Conservation (phyloP, 768 basidiomycete species). For the Agrocybe chaxingu region DNA sequence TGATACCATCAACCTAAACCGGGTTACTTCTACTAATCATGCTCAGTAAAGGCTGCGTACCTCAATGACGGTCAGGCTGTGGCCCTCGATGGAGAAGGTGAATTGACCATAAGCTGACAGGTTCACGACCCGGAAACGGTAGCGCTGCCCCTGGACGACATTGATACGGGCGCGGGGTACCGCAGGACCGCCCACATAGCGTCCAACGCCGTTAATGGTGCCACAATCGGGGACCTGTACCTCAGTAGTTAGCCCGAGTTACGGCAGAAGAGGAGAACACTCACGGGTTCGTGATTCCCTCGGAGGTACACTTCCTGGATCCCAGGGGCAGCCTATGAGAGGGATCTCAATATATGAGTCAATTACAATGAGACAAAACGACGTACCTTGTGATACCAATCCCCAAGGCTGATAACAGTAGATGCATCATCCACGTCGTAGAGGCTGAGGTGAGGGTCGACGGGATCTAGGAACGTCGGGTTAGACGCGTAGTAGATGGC, state of each 20-base stretch:
- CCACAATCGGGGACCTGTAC: conserved; percentile 14
- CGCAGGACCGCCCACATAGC: conserved; percentile 18
- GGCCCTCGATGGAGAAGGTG: conserved; percentile 34
- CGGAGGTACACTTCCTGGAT: conserved; percentile 14
- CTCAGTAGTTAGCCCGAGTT: not conserved
- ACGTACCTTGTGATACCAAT: conserved; percentile 20
- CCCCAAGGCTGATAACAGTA: conserved; percentile 20
- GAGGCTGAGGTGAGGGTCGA: conserved; percentile 14
- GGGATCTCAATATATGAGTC: not conserved
- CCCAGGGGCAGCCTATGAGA: conserved; percentile 8
- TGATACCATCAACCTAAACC: conserved; percentile 37
- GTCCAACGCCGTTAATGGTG: conserved; percentile 19
- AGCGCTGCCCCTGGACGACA: conserved; percentile 39
- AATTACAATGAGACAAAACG: not conserved
- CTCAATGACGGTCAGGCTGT: conserved; percentile 23
- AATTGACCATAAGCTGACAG: conserved; percentile 43
- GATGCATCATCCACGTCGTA: conserved; percentile 18
- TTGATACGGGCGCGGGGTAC: conserved; percentile 24
- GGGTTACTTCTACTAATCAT: not conserved
- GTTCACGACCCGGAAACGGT: conserved; percentile 53
- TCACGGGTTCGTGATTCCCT: conserved; percentile 18
- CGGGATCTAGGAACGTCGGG: conserved; percentile 8
- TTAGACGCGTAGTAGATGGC: not conserved
- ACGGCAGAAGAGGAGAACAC: not conserved
- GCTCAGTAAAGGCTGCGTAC: conserved; percentile 17